Base-by-base conservation (phyloP, 192 early-diverging fungal species). In the Lobosporangium transversale region DNA sequence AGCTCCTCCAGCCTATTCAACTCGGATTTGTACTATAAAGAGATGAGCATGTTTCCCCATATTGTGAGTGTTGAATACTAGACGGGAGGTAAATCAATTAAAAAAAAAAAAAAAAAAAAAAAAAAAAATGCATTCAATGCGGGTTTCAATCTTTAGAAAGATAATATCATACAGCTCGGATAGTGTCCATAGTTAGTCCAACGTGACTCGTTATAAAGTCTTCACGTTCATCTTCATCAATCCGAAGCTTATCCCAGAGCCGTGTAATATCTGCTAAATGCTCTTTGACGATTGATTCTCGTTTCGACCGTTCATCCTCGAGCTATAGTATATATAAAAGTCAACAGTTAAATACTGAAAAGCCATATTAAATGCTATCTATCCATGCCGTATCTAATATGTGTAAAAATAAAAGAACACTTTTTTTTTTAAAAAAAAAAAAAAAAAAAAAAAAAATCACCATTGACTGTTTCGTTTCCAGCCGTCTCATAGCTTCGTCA, bases 21-120 rank as follows among this genome's bases (percentile, higher is more conserved):
- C 53, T 86, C 84, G 15, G 70, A 47, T 60, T 83, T 83, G 56
- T 78, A 66, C 84, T 85, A 62, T 5, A 6, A 17, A 1, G 2
- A 14, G 23, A 45, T 45, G 21, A 20, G 15, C 21, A 20, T 20
- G 4, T 45, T 20, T 14, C 37, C 37, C 15, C 21, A 20, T 45
- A n/a, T n/a, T n/a, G n/a, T n/a, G n/a, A n/a, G n/a, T n/a, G n/a
- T n/a, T n/a, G n/a, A n/a, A n/a, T n/a, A n/a, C n/a, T n/a, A n/a
- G n/a, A 14, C 37, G 37, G 7, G 37, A 42, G 37, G 15, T 15
- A 42, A 42, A 42, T 11, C 15, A 20, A 45, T 45, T 3, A 20
- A 15, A 45, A 14, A 14, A 4, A 15, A 45, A 45, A 45, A 14
- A 45, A 14, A 45, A 4, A 51, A 50, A 7, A 17, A n/a, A 36